Conservation (phyloP, 805 yeast genomes). For the Suhomyces emberorum region DNA sequence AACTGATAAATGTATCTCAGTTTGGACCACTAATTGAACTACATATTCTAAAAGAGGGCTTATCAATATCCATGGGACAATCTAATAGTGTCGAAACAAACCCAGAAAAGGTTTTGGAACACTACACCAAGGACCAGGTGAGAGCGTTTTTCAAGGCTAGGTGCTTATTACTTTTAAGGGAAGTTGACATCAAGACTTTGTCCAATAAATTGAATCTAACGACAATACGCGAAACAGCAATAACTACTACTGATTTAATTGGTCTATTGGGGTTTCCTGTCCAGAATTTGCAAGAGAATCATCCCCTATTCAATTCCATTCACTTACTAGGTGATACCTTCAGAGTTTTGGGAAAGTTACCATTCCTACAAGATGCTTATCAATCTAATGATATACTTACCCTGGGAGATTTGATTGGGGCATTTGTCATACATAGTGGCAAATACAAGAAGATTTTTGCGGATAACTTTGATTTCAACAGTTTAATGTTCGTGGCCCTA, state of each 20-base stretch:
- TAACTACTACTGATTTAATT: constrained; percentile 17
- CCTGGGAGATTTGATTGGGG: constrained; percentile 25
- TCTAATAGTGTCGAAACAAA: constrained; percentile 10
- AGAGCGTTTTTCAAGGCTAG: constrained; percentile 17
- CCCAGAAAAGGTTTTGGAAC: constrained; percentile 2
- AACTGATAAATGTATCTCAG: no score
- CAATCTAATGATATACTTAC: constrained; percentile 36
- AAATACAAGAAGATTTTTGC: constrained; percentile 35
- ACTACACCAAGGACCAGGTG: constrained; percentile 19
- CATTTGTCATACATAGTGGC: constrained; percentile 39
- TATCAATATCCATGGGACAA: no score
- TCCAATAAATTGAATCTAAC: constrained; percentile 15
- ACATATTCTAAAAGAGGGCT: no score
- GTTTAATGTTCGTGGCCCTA: constrained; percentile 49
- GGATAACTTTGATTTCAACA: constrained; percentile 36
- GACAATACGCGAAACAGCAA: constrained; percentile 12
- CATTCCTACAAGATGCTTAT: constrained; percentile 39
- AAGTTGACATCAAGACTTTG: constrained; percentile 19
- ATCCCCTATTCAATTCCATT: neutral
- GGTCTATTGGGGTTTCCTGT: constrained; percentile 13
- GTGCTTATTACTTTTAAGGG: constrained; percentile 14
- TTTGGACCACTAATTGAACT: no score
- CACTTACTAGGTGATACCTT: constrained; percentile 35
- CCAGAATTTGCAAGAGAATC: neutral
- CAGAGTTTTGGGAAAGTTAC: constrained; percentile 46